Evolutionary conservation across 140 eudicot genomes (phyloP).

Genomic region (Anethum foeniculum): DNA sequence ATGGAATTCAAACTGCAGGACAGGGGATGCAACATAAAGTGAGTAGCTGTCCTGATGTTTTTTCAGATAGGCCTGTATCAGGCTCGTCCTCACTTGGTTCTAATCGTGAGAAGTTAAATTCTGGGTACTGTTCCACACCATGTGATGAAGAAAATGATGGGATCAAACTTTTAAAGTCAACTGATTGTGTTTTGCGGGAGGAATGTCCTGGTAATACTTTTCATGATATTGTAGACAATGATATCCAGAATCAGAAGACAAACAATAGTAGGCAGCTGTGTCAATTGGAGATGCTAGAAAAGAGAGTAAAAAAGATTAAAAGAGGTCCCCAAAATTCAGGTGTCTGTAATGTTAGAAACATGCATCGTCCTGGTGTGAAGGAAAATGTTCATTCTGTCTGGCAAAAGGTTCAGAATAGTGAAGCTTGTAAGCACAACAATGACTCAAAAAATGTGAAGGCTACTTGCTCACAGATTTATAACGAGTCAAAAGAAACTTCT

Average conservation of each 20-base stretch:
- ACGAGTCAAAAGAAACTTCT: neutral
- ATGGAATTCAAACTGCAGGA: constrained; percentile 1
- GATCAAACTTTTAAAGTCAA: neutral
- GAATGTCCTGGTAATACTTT: constrained; percentile 1
- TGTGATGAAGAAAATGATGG: neutral
- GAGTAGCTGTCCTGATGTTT: neutral
- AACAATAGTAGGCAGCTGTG: neutral
- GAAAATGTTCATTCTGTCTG: constrained; percentile 21
- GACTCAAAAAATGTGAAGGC: neutral
- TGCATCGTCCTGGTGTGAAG: constrained; percentile 12
- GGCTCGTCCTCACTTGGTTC: constrained; percentile 8
- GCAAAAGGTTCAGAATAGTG: constrained; percentile 26
- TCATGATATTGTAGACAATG: neutral
- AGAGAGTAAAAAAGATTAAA: constrained; percentile 8
- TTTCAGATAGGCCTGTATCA: neutral
- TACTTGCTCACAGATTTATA: neutral
- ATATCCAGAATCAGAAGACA: neutral
- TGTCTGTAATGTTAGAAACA: constrained; percentile 2
- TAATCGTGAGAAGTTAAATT: constrained; percentile 5
- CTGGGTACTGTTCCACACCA: neutral
- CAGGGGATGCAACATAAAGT: neutral
- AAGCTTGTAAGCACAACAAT: neutral
- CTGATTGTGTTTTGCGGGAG: neutral
- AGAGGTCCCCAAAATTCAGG: constrained; percentile 7
- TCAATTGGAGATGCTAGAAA: neutral